Base-by-base conservation (phyloP, 148 eudicot genomes). In the Rheum nobile region DNA sequence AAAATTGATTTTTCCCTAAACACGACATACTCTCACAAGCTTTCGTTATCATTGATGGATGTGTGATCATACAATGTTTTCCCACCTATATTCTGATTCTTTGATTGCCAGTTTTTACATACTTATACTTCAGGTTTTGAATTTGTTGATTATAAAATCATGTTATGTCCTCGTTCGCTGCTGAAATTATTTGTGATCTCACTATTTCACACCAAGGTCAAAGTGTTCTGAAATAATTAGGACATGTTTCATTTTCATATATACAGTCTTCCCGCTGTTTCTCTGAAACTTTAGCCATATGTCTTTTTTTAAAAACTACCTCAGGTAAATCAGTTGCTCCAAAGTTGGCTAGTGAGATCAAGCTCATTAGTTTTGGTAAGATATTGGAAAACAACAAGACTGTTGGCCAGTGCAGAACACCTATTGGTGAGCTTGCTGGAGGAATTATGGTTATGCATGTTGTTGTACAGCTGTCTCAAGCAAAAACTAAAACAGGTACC, bases 371-470 rank as follows among this genome's bases (percentile, higher is more conserved):
- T 80, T 88, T 83, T 76, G 98, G 98, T 14, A 90, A 88, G 78
- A 86, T 93, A 74, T 79, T 93, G 86, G 98, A 93, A 80, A 93
- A 93, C 82, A 86, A 71, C 87, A 90, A 80, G 85, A 88, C 89
- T 75, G 88, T 90, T 75, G 88, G 87, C n/a, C 96, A 90, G 74
- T 93, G 98, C 85, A 85, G 80, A 78, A 79, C 79, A 59, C 88
- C 93, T 71, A 85, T 88, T 79, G 89, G 84, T 19, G 98, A 93
- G 75, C 89, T 88, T 72, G 85, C 89, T 19, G 84, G 80, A 42
- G 90, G 86, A 54, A 81, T 85, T 59, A 87, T 90, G 61, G 87
- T 90, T 31, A 93, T 92, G 97, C 97, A 90, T 79, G 97, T 90
- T 76, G 97, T 92, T 79, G 91, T 92, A 79, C 97, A 90, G 81